These are phyloP conservation scores for Discostella stelligera DNA, from an alignment of 352 stramenopile species.

Conservation along the genomic window DNA sequence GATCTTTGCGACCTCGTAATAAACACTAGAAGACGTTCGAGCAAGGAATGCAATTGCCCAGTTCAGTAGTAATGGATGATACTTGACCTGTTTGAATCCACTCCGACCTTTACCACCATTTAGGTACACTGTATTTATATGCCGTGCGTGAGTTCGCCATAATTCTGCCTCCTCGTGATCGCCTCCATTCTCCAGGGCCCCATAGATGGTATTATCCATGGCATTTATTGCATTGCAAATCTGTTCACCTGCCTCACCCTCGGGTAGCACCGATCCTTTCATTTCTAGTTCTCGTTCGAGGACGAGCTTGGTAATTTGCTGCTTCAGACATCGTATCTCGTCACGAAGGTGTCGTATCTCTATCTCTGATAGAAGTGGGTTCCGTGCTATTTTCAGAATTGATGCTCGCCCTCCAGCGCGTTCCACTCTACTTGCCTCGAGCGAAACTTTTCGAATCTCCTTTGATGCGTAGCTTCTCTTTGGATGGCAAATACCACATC, in stretches of 20 bases:
- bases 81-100: background rate
- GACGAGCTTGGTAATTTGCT: no score
- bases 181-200: background rate
- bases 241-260: background rate
- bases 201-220: background rate
- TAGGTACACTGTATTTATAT: background rate
- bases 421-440: no score
- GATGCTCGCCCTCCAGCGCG: no score
- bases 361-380: no score
- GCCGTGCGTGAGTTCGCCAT: background rate
- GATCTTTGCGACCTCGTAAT: slow-evolving; percentile 16
- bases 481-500: no score
- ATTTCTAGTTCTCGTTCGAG: no score
- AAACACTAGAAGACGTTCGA: slow-evolving; percentile 4
- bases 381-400: no score
- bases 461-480: no score
- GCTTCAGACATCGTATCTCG: no score
- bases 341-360: no score
- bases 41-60: slow-evolving; percentile 21
- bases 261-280: background rate
- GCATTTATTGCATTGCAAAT: background rate
- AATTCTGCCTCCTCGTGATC: background rate
- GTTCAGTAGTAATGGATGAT: background rate
- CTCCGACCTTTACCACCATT: background rate
- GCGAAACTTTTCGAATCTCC: no score